Evolutionary conservation across 768 basidiomycete species (phyloP), one percentile per base, ranked within the genome.

Genomic region (Clavulina sp.): DNA sequence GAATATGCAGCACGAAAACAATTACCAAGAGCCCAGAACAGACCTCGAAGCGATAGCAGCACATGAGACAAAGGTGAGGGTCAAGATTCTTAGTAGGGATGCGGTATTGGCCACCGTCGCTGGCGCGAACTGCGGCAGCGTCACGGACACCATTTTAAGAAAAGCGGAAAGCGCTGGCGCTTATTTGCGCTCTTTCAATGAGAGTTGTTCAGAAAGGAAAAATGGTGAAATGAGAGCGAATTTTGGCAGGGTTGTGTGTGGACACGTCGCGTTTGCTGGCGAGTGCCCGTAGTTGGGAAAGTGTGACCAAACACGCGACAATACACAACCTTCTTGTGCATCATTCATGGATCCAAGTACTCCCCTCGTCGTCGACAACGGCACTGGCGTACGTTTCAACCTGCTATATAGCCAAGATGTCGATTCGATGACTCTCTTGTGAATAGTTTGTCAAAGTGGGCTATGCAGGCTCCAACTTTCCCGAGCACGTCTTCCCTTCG

Each of bases 401-500:
- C 21, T 40, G 7, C 43, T 5, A 55, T 53, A 36, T 47, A 19
- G 43, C 38, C 51, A 56, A 52, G 51, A 47, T 26, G 31, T 3
- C 30, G 29, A n/a, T n/a, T 18, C 4, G 4, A n/a, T 47, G 5
- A 32, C 28, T 32, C 29, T n/a, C 31, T n/a, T 28, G 6, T n/a
- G 34, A 56, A 36, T 67, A 88, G 83, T 89, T 87, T 61, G 86
- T 89, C 60, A 88, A 88, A 72, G 83, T 86, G 33, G 85, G 86
- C 41, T 88, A 82, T 60, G 86, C 84, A 54, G 85, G 86, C 54
- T 85, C 84, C 60, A 95, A 96, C 71, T 96, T 95, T 60, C 92
- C 92, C 48, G 84, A 84, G 69, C 80, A 85, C 73, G 88, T 95
- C 52, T 99, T 97, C 64, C 87, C 93, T 2, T 97, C 95, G 36